These are phyloP conservation scores for Populus hybrid DNA, from an alignment of 441 rosid species.

Conservation along the genomic window DNA sequence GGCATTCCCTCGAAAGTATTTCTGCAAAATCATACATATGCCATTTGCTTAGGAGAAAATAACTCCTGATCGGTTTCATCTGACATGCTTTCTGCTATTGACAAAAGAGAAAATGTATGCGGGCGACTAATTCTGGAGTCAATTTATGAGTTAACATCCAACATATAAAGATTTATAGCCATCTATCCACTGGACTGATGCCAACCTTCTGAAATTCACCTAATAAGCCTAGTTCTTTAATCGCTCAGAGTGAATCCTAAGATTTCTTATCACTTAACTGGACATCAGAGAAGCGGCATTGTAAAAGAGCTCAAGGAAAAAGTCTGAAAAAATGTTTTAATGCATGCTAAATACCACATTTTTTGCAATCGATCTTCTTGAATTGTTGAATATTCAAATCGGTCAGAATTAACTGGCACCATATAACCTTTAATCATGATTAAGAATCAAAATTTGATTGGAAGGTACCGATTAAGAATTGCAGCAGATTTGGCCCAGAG, in stretches of 20 bases:
- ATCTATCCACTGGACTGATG: not conserved
- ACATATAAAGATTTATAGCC: not conserved
- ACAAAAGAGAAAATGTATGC: not conserved
- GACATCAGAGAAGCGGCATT: not conserved
- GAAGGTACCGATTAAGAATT: slow-evolving; percentile 66
- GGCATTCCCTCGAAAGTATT: not conserved
- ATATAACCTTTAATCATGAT: not conserved
- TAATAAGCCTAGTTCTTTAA: not conserved
- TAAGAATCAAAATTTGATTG: slow-evolving; percentile 1
- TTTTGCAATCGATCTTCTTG: not conserved
- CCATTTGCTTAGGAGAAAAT: not conserved
- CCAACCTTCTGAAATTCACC: not conserved
- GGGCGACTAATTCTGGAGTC: not conserved
- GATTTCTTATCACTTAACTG: not conserved
- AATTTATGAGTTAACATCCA: not conserved
- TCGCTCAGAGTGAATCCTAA: not conserved
- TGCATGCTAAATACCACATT: not conserved
- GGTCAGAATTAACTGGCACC: not conserved
- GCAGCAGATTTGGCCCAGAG: slow-evolving; percentile 98
- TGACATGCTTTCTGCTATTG: not conserved
- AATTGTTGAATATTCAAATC: not conserved
- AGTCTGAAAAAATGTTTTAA: not conserved
- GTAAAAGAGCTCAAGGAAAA: not conserved
- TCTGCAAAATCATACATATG: not conserved
- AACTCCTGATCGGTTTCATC: not conserved